A percentile compares a stretch with the other conserved stretches of the same genome.
Conservation (phyloP, 441 rosid species). For the Euphorbia schlechtendalii region DNA sequence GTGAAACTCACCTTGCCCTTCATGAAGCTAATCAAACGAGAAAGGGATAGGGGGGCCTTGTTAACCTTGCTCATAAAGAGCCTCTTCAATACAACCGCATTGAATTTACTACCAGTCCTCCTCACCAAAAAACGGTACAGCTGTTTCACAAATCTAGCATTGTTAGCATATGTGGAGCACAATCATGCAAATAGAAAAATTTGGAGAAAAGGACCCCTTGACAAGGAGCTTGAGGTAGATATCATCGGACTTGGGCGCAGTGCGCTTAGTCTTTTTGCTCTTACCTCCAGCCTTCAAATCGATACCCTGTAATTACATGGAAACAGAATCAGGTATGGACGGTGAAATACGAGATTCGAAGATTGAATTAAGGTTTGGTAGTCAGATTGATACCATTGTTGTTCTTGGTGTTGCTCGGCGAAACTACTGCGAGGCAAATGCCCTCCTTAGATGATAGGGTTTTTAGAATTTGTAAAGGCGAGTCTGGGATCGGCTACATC, state of each 20-base stretch:
- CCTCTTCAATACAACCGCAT: constrained; percentile 78
- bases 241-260: constrained; percentile 67
- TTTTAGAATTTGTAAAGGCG: constrained; percentile 11
- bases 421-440: constrained; percentile 17
- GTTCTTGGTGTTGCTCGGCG: constrained; percentile 11
- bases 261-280: constrained; percentile 67
- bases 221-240: constrained; percentile 65
- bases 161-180: neutral
- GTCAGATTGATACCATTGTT: constrained; percentile 24
- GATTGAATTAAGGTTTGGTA: neutral
- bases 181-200: neutral
- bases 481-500: neutral
- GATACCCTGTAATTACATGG: constrained; percentile 40
- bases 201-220: constrained; percentile 30
- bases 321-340: neutral
- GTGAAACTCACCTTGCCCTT: constrained; percentile 42
- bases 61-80: constrained; percentile 88
- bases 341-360: neutral
- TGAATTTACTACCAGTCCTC: constrained; percentile 81
- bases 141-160: constrained; percentile 27
- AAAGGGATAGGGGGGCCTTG: constrained; percentile 80
- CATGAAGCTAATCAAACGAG: constrained; percentile 54
- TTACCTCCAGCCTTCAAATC: constrained; percentile 70
- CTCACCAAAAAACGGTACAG: constrained; percentile 76
- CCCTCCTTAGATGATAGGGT: constrained; percentile 23